phyloP scores from a whole-genome alignment of 1,284 basidiomycete genomes.

The Pseudomicrostroma phylloplanum region DNA sequence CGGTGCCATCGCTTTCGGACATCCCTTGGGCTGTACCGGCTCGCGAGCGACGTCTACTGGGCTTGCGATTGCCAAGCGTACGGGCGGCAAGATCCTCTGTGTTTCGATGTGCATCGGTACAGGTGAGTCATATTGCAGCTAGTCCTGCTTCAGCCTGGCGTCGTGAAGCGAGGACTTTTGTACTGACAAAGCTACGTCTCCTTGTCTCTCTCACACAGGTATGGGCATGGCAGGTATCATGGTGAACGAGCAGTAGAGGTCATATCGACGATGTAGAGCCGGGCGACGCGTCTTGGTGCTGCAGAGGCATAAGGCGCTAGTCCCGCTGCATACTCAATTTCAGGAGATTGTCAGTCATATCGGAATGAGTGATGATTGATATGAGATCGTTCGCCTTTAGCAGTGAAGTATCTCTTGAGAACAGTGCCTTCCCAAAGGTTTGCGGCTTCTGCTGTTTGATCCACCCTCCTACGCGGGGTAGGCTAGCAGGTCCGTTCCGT shows the following conservation, averaged over 20 bases:
- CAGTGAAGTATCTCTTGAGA: too few relatives aligned
- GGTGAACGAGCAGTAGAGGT: constrained; percentile 61
- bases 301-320: too few relatives aligned
- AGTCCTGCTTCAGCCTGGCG: background rate
- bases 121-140: constrained; percentile 50
- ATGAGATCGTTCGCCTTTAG: too few relatives aligned
- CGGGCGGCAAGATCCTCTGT: constrained; percentile 57
- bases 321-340: too few relatives aligned
- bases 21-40: constrained; percentile 60
- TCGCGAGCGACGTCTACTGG: constrained; percentile 78
- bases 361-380: too few relatives aligned
- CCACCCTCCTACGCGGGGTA: too few relatives aligned
- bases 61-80: constrained; percentile 67
- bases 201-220: constrained; percentile 5
- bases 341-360: too few relatives aligned
- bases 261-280: too few relatives aligned
- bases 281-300: too few relatives aligned
- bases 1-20: constrained; percentile 54
- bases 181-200: background rate
- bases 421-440: too few relatives aligned
- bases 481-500: too few relatives aligned
- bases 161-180: background rate
- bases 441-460: too few relatives aligned
- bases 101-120: constrained; percentile 83
- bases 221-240: constrained; percentile 81